Percentiles rank a stretch among this genome's conserved stretches.
Evolutionary conservation across 2,329 filamentous ascomycete genomes (phyloP).

Genomic region (Trichoderma sp.): DNA sequence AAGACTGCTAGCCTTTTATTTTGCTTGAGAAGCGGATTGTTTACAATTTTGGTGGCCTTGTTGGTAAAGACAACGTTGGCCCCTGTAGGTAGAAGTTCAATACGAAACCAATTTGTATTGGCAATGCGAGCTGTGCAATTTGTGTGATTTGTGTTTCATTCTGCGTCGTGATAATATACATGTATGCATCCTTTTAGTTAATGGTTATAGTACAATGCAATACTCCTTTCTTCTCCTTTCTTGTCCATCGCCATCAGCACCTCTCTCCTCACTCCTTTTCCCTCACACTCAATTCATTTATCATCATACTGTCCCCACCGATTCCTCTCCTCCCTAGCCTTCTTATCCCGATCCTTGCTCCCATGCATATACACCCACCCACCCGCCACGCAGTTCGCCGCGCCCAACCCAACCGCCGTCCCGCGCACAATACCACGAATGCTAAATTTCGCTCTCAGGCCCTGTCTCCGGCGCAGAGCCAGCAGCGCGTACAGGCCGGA

Average conservation of each 20-base stretch:
- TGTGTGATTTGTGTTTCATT: background rate
- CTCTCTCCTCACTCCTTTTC: background rate
- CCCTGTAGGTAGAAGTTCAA: background rate
- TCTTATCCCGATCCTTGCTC: slow-evolving; percentile 54
- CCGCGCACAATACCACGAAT: slow-evolving; percentile 56
- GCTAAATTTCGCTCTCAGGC: slow-evolving; percentile 48
- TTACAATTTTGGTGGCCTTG: background rate
- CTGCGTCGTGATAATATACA: background rate
- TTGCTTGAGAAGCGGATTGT: background rate
- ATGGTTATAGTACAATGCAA: background rate
- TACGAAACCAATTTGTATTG: background rate
- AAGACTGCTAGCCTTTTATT: background rate
- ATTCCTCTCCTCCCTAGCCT: slow-evolving; percentile 53
- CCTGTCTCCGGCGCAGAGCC: slow-evolving; percentile 53
- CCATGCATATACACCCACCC: slow-evolving; percentile 58
- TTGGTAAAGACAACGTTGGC: background rate
- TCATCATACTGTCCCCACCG: slow-evolving; percentile 49
- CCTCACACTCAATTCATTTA: background rate
- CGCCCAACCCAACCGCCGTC: slow-evolving; percentile 54
- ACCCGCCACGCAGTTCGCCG: slow-evolving; percentile 53
- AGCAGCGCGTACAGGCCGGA: slow-evolving; percentile 62
- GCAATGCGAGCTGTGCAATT: background rate
- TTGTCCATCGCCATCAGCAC: background rate
- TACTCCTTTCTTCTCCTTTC: background rate
- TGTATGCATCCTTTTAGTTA: background rate